Conservation (phyloP, 2,329 filamentous ascomycete genomes). For the Trichoderma lentiforme region DNA sequence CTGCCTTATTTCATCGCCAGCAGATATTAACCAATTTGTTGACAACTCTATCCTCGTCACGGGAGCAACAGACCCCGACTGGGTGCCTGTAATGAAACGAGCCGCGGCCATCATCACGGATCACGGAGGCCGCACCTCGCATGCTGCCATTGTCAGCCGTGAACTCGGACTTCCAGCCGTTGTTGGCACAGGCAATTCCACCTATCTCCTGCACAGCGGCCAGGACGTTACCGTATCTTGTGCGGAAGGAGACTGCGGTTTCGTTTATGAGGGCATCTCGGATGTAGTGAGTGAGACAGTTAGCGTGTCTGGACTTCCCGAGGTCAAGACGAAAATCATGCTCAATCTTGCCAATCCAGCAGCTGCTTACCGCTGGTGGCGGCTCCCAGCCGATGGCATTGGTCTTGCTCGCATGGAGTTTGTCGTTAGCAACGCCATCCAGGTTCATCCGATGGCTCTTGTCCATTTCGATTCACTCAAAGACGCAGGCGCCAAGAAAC, state of each 20-base stretch:
- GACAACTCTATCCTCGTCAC: constrained; percentile 36
- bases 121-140: constrained; percentile 37
- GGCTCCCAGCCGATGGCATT: constrained; percentile 37
- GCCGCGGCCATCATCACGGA: constrained; percentile 37
- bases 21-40: constrained; percentile 32
- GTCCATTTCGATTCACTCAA: constrained; percentile 32
- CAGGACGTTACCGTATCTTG: constrained; percentile 39
- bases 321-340: constrained; percentile 34
- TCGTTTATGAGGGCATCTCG: constrained; percentile 36
- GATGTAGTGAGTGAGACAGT: constrained; percentile 33
- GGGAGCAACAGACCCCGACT: constrained; percentile 36
- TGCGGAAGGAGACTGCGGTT: constrained; percentile 36
- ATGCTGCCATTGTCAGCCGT: constrained; percentile 41
- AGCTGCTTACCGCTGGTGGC: constrained; percentile 39
- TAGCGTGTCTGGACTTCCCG: constrained; percentile 27
- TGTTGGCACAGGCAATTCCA: constrained; percentile 35
- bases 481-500: constrained; percentile 25
- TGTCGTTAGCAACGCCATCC: constrained; percentile 37
- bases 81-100: constrained; percentile 39
- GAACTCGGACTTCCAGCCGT: constrained; percentile 38
- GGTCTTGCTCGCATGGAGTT: constrained; percentile 41
- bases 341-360: constrained; percentile 38
- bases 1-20: constrained; percentile 31
- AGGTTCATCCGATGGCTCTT: constrained; percentile 37
- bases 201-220: constrained; percentile 35